Evolutionary conservation across 176 grass and related monocot species (phyloP).

Genomic region (Carex kokanica): DNA sequence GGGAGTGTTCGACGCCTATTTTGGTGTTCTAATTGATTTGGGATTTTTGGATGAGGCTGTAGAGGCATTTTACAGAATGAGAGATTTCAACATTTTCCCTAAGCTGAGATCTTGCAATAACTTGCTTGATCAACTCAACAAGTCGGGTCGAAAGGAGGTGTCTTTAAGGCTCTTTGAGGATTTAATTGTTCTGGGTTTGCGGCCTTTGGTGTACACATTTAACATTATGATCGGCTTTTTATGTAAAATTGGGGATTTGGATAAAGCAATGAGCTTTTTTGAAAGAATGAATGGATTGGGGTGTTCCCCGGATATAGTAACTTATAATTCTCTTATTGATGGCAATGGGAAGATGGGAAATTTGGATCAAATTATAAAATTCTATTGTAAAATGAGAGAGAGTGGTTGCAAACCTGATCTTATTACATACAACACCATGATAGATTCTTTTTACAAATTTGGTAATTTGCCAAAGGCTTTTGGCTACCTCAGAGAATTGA

Average conservation of each 20-base stretch:
- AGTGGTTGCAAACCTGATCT: constrained; percentile 51
- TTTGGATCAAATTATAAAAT: constrained; percentile 52
- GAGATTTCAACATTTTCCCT: constrained; percentile 47
- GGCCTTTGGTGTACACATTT: constrained; percentile 76
- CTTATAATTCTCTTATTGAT: constrained; percentile 86
- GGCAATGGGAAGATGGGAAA: constrained; percentile 74
- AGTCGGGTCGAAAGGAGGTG: constrained; percentile 22
- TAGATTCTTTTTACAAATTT: constrained; percentile 87
- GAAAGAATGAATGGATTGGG: constrained; percentile 62
- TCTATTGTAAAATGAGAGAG: constrained; percentile 63
- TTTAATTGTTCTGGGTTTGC: constrained; percentile 39
- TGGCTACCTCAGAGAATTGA: constrained; percentile 72
- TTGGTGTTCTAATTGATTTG: constrained; percentile 43
- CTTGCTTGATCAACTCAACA: constrained; percentile 65
- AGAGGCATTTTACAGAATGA: constrained; percentile 51
- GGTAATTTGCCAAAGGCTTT: constrained; percentile 62
- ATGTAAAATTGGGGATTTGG: constrained; percentile 80
- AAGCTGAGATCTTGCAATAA: constrained; percentile 90
- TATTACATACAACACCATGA: constrained; percentile 80
- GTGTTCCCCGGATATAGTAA: constrained; percentile 70
- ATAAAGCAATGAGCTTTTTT: constrained; percentile 40
- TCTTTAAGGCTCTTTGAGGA: constrained; percentile 53
- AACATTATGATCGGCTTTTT: constrained; percentile 89
- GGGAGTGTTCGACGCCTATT: constrained; percentile 43
- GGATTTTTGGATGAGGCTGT: constrained; percentile 43